These are phyloP conservation scores for Komagataella pseudopastoris DNA, from an alignment of 805 yeast genomes.

Conservation along the genomic window DNA sequence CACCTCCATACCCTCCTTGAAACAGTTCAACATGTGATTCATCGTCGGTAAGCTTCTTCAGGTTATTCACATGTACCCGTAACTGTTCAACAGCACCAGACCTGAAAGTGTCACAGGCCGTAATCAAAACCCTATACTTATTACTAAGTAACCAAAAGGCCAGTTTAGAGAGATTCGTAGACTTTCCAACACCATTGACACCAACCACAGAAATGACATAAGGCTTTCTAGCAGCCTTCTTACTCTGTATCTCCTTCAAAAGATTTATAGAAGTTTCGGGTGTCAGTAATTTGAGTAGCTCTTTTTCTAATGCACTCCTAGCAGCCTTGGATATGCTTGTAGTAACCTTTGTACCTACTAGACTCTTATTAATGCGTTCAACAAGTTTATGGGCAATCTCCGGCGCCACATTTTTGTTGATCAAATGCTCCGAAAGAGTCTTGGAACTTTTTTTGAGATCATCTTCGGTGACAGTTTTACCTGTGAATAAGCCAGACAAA, in stretches of 20 bases:
- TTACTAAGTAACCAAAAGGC: constrained; percentile 95
- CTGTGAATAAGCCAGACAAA: constrained; percentile 50
- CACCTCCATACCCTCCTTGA: constrained; percentile 94
- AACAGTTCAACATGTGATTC: constrained; percentile 52
- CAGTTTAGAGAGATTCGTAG: constrained; percentile 85
- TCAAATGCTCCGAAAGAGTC: constrained; percentile 60
- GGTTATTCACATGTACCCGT: constrained; percentile 81
- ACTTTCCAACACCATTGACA: constrained; percentile 96
- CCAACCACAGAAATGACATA: constrained; percentile 97
- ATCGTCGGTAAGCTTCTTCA: constrained; percentile 48
- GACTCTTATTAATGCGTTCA: constrained; percentile 51
- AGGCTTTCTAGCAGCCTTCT: constrained; percentile 35
- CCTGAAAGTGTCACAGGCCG: constrained; percentile 96
- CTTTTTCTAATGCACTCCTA: constrained; percentile 45
- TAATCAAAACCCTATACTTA: constrained; percentile 71
- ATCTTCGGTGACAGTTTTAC: constrained; percentile 46
- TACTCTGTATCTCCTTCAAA: constrained; percentile 60
- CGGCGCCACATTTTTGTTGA: constrained; percentile 84
- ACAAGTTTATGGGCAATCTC: constrained; percentile 69
- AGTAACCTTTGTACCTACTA: constrained; percentile 63
- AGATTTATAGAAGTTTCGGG: constrained; percentile 87
- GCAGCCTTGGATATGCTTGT: constrained; percentile 66
- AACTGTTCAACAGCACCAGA: constrained; percentile 98
- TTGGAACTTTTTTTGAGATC: constrained; percentile 55
- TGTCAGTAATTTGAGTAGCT: constrained; percentile 64